phyloP scores from a whole-genome alignment of 2,329 filamentous ascomycete species.

The Rachicladosporium sp. region DNA sequence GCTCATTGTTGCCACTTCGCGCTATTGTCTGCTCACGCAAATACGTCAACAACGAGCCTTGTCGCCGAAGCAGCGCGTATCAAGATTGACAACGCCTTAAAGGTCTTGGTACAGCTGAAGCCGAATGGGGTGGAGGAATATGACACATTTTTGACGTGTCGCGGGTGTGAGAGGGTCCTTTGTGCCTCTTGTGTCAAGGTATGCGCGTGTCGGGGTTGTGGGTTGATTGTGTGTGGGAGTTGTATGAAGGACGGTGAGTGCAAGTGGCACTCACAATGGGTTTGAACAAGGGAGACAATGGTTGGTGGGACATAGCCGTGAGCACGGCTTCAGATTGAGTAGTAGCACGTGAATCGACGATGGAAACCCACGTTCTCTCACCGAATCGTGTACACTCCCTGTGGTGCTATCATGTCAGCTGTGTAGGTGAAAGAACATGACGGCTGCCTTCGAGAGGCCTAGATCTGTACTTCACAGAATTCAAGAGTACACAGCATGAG shows the following conservation, averaged over 20 bases:
- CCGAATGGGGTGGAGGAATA: conserved; percentile 11
- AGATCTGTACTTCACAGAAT: too few species aligned
- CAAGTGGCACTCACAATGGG: not conserved
- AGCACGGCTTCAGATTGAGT: too few species aligned
- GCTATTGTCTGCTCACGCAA: not conserved
- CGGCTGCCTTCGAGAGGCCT: too few species aligned
- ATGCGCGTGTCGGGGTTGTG: not conserved
- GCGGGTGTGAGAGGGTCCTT: conserved; percentile 9
- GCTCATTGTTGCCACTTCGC: conserved; percentile 8
- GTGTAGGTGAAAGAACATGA: too few species aligned
- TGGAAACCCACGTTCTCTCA: too few species aligned
- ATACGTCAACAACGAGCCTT: conserved; percentile 4
- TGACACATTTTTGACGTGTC: conserved; percentile 11
- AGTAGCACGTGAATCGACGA: too few species aligned
- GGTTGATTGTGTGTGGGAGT: not conserved
- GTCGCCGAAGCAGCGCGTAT: not conserved
- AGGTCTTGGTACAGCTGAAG: conserved; percentile 5
- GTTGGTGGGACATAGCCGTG: too few species aligned
- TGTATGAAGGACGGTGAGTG: not conserved
- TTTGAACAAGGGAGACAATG: too few species aligned
- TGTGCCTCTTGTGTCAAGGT: conserved; percentile 9
- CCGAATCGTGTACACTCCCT: too few species aligned
- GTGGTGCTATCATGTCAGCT: too few species aligned
- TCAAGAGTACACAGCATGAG: too few species aligned
- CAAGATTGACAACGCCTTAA: conserved; percentile 1